A percentile compares a stretch with the other conserved stretches of the same genome.
Conservation (phyloP, 495 filamentous ascomycete species). For the Neurospora sp. region DNA sequence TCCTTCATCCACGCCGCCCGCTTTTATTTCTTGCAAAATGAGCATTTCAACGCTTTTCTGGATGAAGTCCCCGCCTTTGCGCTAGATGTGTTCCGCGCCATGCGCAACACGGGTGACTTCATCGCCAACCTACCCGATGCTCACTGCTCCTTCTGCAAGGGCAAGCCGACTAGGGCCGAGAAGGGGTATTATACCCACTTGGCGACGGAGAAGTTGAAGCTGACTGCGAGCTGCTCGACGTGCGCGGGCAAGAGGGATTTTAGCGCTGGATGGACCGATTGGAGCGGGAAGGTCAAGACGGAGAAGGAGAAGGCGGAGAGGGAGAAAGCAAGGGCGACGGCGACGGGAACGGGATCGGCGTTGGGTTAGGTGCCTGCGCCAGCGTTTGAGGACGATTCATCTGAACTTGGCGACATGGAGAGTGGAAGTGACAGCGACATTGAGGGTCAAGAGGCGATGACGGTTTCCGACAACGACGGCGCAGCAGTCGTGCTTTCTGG, state of each 20-base stretch:
- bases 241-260: slow-evolving; percentile 9
- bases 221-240: slow-evolving; percentile 4
- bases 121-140: slow-evolving; percentile 5
- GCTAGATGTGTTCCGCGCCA: slow-evolving; percentile 14
- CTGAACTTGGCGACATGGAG: background rate
- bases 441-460: no score
- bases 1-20: slow-evolving; percentile 11
- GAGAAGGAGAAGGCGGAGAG: background rate
- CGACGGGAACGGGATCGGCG: background rate
- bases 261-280: slow-evolving; percentile 1
- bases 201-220: slow-evolving; percentile 6
- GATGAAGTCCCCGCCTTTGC: slow-evolving; percentile 7
- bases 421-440: background rate
- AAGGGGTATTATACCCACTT: slow-evolving; percentile 15
- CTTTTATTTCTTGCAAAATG: slow-evolving; percentile 12
- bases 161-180: slow-evolving; percentile 6
- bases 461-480: no score
- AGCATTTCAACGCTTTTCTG: slow-evolving; percentile 9
- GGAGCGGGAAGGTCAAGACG: slow-evolving; percentile 3
- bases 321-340: background rate
- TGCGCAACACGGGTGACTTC: slow-evolving; percentile 14
- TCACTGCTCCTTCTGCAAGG: slow-evolving; percentile 9
- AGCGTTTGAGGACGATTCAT: background rate
- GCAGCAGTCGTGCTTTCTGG: no score
- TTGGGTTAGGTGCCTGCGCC: background rate